Evolutionary conservation across 192 early-diverging fungal genomes (phyloP), one percentile per base, ranked within the genome.

Genomic region (Entrophospora sp.): DNA sequence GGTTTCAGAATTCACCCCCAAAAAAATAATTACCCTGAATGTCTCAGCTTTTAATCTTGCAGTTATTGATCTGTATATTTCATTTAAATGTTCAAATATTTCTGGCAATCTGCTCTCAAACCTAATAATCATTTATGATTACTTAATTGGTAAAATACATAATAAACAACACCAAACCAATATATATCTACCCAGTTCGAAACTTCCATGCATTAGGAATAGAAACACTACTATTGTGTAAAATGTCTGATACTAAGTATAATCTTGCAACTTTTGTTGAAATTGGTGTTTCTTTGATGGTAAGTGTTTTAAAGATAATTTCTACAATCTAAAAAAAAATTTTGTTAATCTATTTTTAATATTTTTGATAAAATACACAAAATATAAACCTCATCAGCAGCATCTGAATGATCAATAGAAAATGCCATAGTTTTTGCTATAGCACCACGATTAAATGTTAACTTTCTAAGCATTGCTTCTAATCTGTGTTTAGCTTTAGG

Each of bases 121-220:
- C 30, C 79, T 73, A 55, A 43, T 43, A 31, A 27, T 16, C 40
- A 42, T 42, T 42, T 7, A 42, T 7, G 7, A 10, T 10, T 42
- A 42, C 40, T 7, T 10, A 7, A 10, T 42, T 42, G 8, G 40
- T 42, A 12, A 25, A 20, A 34, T 25, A 16, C 16, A 16, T 34
- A 35, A 31, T 32, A 32, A 7, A 12, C 31, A 20, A 20, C 4
- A 5, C 18, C 18, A 37, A 36, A n/a, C 7, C 5, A 20, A 32
- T 55, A 35, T 34, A 55, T 18, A 53, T 0, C 68, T 71, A 85
- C 63, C 71, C 77, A 16, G 77, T 78, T 35, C 95, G 76, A 61
- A 87, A 88, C 73, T 88, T 84, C 93, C 95, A 97, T 7, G 87
- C 93, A 66, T 89, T 90, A n/a, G 89, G 83, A 2, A 93, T 77